These are phyloP conservation scores for Auricularia cornea DNA, from an alignment of 768 basidiomycete genomes.

Conservation along the genomic window DNA sequence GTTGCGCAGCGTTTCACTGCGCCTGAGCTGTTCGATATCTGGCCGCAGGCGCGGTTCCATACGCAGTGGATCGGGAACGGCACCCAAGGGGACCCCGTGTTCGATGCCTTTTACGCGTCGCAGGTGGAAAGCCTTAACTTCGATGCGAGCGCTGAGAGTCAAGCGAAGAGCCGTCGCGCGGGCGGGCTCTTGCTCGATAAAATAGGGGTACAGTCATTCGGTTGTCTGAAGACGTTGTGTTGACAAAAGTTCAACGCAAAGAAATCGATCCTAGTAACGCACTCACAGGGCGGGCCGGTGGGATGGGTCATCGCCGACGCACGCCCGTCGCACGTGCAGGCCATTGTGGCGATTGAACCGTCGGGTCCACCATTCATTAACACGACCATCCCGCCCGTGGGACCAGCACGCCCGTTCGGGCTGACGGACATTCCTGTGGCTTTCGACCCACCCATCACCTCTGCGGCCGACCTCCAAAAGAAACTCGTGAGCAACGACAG, in stretches of 20 bases:
- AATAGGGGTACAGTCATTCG: slow-evolving; percentile 33
- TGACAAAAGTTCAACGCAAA: not conserved
- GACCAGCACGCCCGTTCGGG: slow-evolving; percentile 30
- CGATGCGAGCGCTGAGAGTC: slow-evolving; percentile 20
- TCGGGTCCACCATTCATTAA: slow-evolving; percentile 41
- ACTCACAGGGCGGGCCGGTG: slow-evolving; percentile 42
- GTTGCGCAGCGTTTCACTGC: slow-evolving; percentile 6
- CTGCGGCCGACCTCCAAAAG: slow-evolving; percentile 30
- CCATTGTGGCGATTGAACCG: slow-evolving; percentile 43
- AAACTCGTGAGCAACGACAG: slow-evolving; percentile 16
- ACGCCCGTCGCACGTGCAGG: slow-evolving; percentile 35
- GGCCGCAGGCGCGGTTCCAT: slow-evolving; percentile 39
- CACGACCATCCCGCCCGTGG: slow-evolving; percentile 20
- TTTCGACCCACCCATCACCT: slow-evolving; percentile 36
- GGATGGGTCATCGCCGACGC: slow-evolving; percentile 44
- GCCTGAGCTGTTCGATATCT: slow-evolving; percentile 29
- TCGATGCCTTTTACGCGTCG: slow-evolving; percentile 39
- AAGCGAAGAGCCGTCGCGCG: slow-evolving; percentile 33
- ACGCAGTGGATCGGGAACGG: slow-evolving; percentile 50
- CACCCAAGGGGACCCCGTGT: slow-evolving; percentile 34
- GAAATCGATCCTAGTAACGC: slow-evolving; percentile 31
- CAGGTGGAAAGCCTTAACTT: slow-evolving; percentile 33
- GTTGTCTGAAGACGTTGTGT: not conserved
- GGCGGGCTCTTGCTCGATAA: slow-evolving; percentile 35
- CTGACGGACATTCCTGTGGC: no score